Evolutionary conservation across 1,284 basidiomycete genomes (phyloP).

Genomic region (Agroathelia rolfsii): DNA sequence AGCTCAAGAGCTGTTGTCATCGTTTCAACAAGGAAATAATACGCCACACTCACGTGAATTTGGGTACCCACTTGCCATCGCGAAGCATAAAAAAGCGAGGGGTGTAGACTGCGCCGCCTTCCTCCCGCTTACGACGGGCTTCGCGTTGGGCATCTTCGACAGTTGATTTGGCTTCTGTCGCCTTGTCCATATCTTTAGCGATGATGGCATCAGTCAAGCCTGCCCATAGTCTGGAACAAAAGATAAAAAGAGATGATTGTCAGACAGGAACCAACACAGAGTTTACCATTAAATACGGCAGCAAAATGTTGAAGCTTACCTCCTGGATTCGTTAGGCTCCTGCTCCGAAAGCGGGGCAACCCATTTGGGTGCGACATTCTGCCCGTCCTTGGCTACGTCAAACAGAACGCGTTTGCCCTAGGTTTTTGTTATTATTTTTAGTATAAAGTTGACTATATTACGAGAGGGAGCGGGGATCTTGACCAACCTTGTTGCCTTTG

Average conservation of each 20-base stretch:
- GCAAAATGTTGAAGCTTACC: conserved; percentile 30
- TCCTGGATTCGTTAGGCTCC: conserved; percentile 82
- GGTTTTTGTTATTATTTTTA: no score
- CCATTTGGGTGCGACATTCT: conserved; percentile 71
- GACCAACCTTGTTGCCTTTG: conserved; percentile 54
- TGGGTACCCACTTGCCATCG: conserved; percentile 75
- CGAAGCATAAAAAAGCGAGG: conserved; percentile 78
- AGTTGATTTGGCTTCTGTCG: conserved; percentile 81
- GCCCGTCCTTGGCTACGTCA: conserved; percentile 69
- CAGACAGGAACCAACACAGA: conserved; percentile 1
- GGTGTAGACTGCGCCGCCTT: conserved; percentile 53
- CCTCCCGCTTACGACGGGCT: conserved; percentile 68
- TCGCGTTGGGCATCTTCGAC: conserved; percentile 94
- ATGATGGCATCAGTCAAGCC: conserved; percentile 83
- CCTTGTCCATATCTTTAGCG: conserved; percentile 86
- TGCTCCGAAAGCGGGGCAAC: conserved; percentile 83
- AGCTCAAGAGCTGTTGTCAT: conserved; percentile 1
- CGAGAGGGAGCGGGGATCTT: conserved; percentile 1
- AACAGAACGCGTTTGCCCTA: conserved; percentile 78
- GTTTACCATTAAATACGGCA: conserved; percentile 1
- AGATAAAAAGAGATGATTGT: no score
- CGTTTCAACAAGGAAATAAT: conserved; percentile 9
- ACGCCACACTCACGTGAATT: conserved; percentile 48
- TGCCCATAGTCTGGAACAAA: conserved; percentile 77
- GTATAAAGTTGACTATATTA: conserved; percentile 1